phyloP scores from a whole-genome alignment of 2,329 filamentous ascomycete species.

The Coniochaeta sp. region DNA sequence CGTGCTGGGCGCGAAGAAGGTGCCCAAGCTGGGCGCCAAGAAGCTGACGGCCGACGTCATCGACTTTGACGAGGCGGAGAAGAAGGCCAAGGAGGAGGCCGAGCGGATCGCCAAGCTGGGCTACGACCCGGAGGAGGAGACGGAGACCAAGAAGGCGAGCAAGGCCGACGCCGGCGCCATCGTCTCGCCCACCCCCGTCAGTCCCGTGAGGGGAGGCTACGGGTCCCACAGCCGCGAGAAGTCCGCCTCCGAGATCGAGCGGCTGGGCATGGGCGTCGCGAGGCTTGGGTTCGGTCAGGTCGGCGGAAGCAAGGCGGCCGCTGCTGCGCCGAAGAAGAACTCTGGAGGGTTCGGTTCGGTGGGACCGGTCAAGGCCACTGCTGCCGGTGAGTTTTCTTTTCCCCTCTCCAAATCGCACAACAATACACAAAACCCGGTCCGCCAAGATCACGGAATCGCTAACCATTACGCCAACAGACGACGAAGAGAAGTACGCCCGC shows the following conservation, averaged over 20 bases:
- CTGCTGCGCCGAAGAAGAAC: slow-evolving; percentile 54
- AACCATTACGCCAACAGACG: slow-evolving; percentile 36
- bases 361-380: slow-evolving; percentile 61
- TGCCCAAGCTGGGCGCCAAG: slow-evolving; percentile 82
- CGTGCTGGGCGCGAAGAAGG: slow-evolving; percentile 80
- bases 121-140: slow-evolving; percentile 88
- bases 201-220: slow-evolving; percentile 54
- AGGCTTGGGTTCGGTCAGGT: slow-evolving; percentile 85
- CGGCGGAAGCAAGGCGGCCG: slow-evolving; percentile 52
- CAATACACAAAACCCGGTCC: too few relatives aligned
- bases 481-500: slow-evolving; percentile 76
- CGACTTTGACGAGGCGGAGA: slow-evolving; percentile 96
- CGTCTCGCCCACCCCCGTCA: slow-evolving; percentile 67
- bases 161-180: slow-evolving; percentile 46
- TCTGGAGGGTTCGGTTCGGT: slow-evolving; percentile 83
- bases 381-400: slow-evolving; percentile 49
- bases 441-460: too few relatives aligned
- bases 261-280: slow-evolving; percentile 80
- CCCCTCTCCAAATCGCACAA: too few relatives aligned
- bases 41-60: slow-evolving; percentile 76
- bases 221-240: slow-evolving; percentile 52
- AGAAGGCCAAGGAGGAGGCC: slow-evolving; percentile 94
- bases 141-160: slow-evolving; percentile 34
- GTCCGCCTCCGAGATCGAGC: slow-evolving; percentile 73
- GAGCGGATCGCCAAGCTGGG: slow-evolving; percentile 92